Evolutionary conservation across 176 grass and related monocot genomes (phyloP), one percentile per base, ranked within the genome.

Genomic region (Elymus sibiricus): DNA sequence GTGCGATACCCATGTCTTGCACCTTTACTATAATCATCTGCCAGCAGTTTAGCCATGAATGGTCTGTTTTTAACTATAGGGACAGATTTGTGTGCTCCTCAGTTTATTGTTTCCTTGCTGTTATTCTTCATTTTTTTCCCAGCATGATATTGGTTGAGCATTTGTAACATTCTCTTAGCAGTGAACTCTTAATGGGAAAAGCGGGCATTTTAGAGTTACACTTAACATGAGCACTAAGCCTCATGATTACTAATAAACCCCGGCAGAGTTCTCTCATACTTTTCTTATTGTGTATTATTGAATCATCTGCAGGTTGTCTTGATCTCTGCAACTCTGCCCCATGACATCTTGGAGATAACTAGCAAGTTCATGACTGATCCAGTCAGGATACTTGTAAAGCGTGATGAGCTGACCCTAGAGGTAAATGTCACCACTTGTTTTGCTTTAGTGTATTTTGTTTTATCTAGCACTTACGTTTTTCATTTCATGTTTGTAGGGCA

Each of bases 321-420:
- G 78, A 92, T 98, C 61, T 94, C 93, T 64, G 93, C 96, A 9
- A 98, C 96, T 40, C 84, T 98, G 64, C 96, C 96, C 9, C 90
- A 98, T 79, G 93, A 98, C 84, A 94, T 98, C 76, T 77, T 98
- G 83, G 93, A 94, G 79, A 98, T 98, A n/a, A 98, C 93, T 28
- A 87, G 87, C 83, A 98, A 98, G 35, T 98, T 98, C 35, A 98
- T 95, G 92, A 95, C 96, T 5, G 93, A 98, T 68, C 96, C 92
- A 39, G 79, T 98, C 40, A 87, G 90, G 71, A 95, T 98, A 70
- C 96, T 98, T 67, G 96, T 98, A 31, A 98, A 98, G 88, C 96
- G 96, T 89, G 96, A 98, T 89, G 93, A 98, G 64, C 86, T 98
- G 92, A 98, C 93, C 17, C 85, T 94, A 38, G 96, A 98, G 96